Conservation (phyloP, 2,329 filamentous ascomycete species). For the Fusarium sp. region DNA sequence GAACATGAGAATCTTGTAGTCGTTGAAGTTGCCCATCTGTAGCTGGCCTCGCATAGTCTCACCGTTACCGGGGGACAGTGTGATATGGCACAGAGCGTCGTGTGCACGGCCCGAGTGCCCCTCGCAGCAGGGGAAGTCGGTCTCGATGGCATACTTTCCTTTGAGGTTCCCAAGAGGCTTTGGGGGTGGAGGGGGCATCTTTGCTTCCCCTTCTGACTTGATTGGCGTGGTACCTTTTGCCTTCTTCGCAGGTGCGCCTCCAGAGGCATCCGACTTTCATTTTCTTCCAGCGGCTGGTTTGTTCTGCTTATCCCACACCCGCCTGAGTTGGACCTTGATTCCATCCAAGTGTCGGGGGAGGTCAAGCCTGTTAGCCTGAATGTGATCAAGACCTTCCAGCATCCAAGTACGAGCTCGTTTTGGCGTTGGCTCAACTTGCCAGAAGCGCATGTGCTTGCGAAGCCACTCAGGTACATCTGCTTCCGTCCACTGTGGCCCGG, state of each 20-base stretch:
- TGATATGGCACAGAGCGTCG: background rate
- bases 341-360: background rate
- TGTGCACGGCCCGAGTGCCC: background rate
- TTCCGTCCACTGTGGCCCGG: background rate
- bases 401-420: background rate
- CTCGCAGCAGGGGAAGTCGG: background rate
- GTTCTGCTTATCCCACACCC: background rate
- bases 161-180: background rate
- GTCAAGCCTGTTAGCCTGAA: background rate
- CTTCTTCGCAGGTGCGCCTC: background rate
- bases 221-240: background rate
- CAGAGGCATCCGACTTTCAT: accelerated
- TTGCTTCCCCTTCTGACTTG: background rate
- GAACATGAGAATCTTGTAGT: background rate
- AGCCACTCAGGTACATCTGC: background rate
- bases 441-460: background rate
- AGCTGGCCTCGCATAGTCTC: background rate
- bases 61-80: background rate
- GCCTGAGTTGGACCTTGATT: background rate
- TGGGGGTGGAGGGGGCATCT: background rate
- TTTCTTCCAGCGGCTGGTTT: accelerated
- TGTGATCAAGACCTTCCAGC: background rate
- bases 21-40: background rate
- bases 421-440: background rate
- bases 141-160: background rate